Base-by-base conservation (phyloP, 148 eudicot genomes). In the Polygonum aviculare region DNA sequence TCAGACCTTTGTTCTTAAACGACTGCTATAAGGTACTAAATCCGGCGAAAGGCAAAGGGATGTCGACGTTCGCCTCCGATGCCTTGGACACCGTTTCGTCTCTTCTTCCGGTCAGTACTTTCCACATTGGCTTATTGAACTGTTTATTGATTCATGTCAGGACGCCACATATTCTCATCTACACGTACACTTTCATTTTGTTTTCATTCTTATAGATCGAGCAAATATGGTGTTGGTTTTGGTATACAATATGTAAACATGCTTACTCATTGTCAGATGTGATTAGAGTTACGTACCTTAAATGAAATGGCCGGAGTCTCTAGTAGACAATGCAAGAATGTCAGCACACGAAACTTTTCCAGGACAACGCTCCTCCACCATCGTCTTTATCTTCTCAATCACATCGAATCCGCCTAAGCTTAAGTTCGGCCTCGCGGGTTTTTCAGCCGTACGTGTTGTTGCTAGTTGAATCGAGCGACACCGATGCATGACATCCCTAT, bases 401-500 rank as follows among this genome's bases (percentile, higher is more conserved):
- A 86, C 81, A 3, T 88, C 84, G 55, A 75, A 88, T 15, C 89
- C 92, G 19, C 51, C 63, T 0, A 88, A 69, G 3, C 86, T 74
- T 8, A 69, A 70, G 77, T 83, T 88, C 1, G 92, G 88, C 5
- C 67, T 22, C 3, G 89, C 88, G 39, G 31, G 74, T 49, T 83
- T 88, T 74, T 88, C 92, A 4, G 82, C 78, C 1, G 62, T 44
- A 12, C 31, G 31, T 26, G 31, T 73, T 75, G 12, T 47, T 69
- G 1, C 52, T 12, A 0, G 74, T 79, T 3, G 85, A 59, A 76
- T 84, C 79, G 16, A 88, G n/a, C 47, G 86, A 47, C 2, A 88
- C 48, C 0, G 90, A 88, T 1, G 74, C 92, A 74, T 88, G 90
- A 57, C 92, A 88, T 2, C 92, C 90, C 90, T 26, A 26, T 26